Conservation (phyloP, 177 flowering plant genomes). For the Viscum album region DNA sequence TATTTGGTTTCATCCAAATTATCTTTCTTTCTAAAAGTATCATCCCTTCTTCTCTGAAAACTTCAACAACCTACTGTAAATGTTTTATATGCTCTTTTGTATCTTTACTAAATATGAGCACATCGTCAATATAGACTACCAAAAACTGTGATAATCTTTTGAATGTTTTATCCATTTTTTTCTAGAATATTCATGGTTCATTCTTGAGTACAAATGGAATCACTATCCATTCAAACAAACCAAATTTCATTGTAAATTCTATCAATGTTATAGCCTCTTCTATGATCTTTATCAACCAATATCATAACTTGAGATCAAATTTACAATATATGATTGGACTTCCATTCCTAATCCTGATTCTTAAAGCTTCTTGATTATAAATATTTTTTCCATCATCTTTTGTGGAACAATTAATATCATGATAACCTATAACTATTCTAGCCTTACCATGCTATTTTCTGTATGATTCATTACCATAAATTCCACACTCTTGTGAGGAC, state of each 20-base stretch:
- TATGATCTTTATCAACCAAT: not conserved
- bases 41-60: not conserved
- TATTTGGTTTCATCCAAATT: not conserved
- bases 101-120: not conserved
- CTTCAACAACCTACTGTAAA: not conserved
- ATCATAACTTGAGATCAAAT: not conserved
- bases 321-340: not conserved
- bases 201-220: not conserved
- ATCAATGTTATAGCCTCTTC: not conserved
- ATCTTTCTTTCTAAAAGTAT: not conserved
- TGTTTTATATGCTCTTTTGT: no score
- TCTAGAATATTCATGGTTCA: not conserved
- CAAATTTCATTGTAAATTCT: not conserved
- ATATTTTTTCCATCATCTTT: not conserved
- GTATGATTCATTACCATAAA: not conserved
- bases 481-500: not conserved
- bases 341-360: not conserved
- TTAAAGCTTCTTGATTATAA: not conserved
- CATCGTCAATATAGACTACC: not conserved
- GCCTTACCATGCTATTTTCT: not conserved
- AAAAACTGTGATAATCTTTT: not conserved
- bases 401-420: not conserved
- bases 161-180: not conserved
- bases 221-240: not conserved
- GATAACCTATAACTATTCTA: not conserved